A percentile compares a stretch with the other conserved stretches of the same genome.
Evolutionary conservation across 495 filamentous ascomycete species (phyloP).

Genomic region (Penicillium coprophilum): DNA sequence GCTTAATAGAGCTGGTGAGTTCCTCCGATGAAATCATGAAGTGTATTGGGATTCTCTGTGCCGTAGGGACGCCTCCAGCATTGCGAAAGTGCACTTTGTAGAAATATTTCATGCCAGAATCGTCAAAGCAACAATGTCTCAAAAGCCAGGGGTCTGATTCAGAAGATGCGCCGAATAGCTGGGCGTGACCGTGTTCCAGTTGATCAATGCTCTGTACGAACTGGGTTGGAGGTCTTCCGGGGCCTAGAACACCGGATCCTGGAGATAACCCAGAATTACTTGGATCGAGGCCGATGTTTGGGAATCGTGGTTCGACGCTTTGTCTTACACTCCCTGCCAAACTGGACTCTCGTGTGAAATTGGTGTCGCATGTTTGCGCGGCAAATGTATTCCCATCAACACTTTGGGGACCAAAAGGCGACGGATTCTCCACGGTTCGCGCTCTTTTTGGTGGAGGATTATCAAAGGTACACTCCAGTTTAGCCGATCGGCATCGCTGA

Average conservation of each 20-base stretch:
- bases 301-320: constrained; percentile 13
- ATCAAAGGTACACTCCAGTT: constrained; percentile 31
- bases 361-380: constrained; percentile 1
- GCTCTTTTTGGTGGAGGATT: constrained; percentile 31
- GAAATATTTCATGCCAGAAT: constrained; percentile 35
- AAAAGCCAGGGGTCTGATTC: constrained; percentile 43
- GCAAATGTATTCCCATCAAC: constrained; percentile 11
- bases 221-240: constrained; percentile 25
- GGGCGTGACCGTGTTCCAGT: constrained; percentile 32
- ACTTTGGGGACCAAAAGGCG: constrained; percentile 9
- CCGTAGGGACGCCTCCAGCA: constrained; percentile 37
- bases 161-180: constrained; percentile 37
- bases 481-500: constrained; percentile 31
- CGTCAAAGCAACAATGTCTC: constrained; percentile 39
- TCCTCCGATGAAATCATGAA: constrained; percentile 37
- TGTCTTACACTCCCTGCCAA: constrained; percentile 8
- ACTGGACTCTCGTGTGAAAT: constrained; percentile 10
- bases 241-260: constrained; percentile 17
- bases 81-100: constrained; percentile 40
- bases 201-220: constrained; percentile 39
- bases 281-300: constrained; percentile 20
- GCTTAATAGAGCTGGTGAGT: constrained; percentile 22
- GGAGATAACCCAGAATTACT: constrained; percentile 17
- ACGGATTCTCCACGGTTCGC: constrained; percentile 15
- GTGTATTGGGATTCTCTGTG: constrained; percentile 36